Percentiles rank a stretch among this genome's conserved stretches.
phyloP scores from a whole-genome alignment of 2,329 filamentous ascomycete species.

The Plectosphaerella plurivora region DNA sequence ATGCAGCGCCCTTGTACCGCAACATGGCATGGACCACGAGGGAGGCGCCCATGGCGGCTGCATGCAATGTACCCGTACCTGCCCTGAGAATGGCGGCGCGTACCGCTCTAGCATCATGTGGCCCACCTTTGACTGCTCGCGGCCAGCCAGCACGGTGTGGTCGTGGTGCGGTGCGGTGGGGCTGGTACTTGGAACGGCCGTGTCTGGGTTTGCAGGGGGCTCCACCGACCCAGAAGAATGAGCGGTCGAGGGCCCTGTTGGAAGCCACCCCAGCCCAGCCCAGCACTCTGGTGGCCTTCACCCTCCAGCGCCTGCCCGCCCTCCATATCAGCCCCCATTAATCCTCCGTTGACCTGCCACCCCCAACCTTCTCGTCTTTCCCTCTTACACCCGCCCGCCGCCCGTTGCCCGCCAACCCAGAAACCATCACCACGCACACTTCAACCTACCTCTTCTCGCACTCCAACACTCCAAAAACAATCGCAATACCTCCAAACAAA shows the following conservation, averaged over 20 bases:
- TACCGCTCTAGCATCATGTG: neutral
- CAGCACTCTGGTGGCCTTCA: neutral
- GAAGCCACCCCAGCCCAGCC: neutral
- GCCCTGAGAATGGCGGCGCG: neutral
- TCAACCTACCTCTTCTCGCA: neutral
- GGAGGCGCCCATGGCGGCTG: neutral
- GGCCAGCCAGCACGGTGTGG: neutral
- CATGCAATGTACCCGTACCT: neutral
- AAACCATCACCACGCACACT: neutral
- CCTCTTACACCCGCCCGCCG: neutral
- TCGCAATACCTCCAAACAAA: neutral
- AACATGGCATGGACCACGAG: neutral
- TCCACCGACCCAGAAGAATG: neutral
- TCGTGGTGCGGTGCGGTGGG: neutral
- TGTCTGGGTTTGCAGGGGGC: neutral
- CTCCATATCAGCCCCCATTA: neutral
- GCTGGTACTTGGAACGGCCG: neutral
- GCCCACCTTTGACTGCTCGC: neutral
- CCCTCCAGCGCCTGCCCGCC: too few relatives aligned
- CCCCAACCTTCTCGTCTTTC: neutral
- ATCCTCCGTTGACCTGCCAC: constrained; percentile 1
- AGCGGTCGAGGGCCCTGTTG: neutral
- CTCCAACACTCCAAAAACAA: neutral
- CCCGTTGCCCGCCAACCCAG: neutral
- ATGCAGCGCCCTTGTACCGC: too few relatives aligned